Base-by-base conservation (phyloP, 306 rosid genomes). In the Prosopis cineraria region DNA sequence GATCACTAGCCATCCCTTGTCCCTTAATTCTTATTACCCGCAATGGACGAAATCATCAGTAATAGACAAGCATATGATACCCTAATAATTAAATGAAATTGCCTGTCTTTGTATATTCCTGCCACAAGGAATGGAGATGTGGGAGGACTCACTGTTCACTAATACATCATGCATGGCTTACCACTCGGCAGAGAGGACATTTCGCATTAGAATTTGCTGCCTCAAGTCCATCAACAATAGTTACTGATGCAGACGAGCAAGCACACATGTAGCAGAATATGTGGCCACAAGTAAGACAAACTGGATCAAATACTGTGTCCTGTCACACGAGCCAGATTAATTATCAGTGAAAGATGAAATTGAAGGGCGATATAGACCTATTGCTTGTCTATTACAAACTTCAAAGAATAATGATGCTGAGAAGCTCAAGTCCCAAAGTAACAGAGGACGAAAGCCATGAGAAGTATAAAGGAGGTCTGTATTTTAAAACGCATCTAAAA, bases 281-380 rank as follows among this genome's bases (percentile, higher is more conserved):
- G 79, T 93, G 99, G 58, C 99, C 98, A 33, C 99, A 95, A n/a
- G 88, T 81, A 74, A 95, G 91, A 80, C 96, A 89, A 79, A 91
- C 96, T 4, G 99, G 94, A 84, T 95, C 99, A 81, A 95, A 95
- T 78, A 95, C 96, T 6, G 92, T 91, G 6, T 95, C 99, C 99
- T 93, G 88, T 70, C 82, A 82, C 20, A 7, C 3, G 14, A 65
- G 37, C 68, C 45, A 68, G 8, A 69, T 67, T 29, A 80, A 71
- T 52, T 16, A 59, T 47, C 75, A 78, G 37, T 20, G 47, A 74
- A 53, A 12, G 56, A 56, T 41, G 65, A 60, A 53, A 77, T 12
- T 17, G 50, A 78, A 80, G 64, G 29, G 41, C 50, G 43, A 16
- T 36, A 58, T 25, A 64, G 36, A 56, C 27, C 74, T 34, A 68